These are phyloP conservation scores for Tricholoma matsutake DNA, from an alignment of 768 basidiomycete genomes.

Conservation along the genomic window DNA sequence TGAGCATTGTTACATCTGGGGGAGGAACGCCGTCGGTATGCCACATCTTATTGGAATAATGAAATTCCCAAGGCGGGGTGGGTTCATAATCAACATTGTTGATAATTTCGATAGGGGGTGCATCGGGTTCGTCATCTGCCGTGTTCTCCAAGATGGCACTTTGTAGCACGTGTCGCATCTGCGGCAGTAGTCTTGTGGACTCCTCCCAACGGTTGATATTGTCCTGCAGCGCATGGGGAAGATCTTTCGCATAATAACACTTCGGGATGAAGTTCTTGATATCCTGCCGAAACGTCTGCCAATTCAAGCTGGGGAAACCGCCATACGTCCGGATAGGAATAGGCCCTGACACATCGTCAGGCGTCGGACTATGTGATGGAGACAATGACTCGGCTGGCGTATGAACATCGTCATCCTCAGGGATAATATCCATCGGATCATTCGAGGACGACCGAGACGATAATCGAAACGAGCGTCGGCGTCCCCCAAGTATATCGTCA, in stretches of 20 bases:
- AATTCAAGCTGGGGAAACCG: constrained; percentile 36
- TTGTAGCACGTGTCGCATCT: constrained; percentile 56
- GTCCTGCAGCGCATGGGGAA: constrained; percentile 67
- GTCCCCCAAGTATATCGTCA: neutral
- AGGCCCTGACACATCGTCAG: constrained; percentile 7
- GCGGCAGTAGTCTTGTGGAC: constrained; percentile 36
- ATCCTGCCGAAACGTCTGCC: constrained; percentile 34
- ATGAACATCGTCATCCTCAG: constrained; percentile 1
- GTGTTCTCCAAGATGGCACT: constrained; percentile 65
- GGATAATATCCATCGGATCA: constrained; percentile 5
- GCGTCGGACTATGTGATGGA: constrained; percentile 7
- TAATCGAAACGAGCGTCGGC: constrained; percentile 11
- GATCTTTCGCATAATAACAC: constrained; percentile 40
- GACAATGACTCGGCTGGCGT: constrained; percentile 7
- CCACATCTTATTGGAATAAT: constrained; percentile 83
- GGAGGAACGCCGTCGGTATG: constrained; percentile 64
- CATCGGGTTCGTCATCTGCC: constrained; percentile 60
- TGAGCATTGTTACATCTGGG: constrained; percentile 54
- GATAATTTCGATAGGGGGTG: constrained; percentile 63
- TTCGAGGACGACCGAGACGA: constrained; percentile 11
- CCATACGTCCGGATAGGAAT: constrained; percentile 18
- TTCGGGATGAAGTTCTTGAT: constrained; percentile 31
- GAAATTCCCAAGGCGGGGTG: constrained; percentile 82
- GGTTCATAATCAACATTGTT: constrained; percentile 68
- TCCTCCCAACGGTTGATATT: constrained; percentile 53